Conservation (phyloP, 2,329 filamentous ascomycete species). For the Zymoseptoria passerinii region DNA sequence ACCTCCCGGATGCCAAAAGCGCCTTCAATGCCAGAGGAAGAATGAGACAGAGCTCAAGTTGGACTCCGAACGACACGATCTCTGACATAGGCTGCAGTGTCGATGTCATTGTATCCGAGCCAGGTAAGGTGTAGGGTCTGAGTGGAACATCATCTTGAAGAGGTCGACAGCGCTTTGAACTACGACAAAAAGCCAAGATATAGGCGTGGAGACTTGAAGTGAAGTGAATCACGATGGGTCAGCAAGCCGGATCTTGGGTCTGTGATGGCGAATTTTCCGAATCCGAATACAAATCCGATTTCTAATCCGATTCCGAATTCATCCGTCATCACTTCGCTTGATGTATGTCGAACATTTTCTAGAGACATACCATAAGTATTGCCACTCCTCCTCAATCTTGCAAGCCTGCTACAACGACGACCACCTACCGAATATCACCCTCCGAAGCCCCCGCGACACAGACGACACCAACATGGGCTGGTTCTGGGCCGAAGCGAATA, state of each 20-base stretch:
- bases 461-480: constrained; percentile 49
- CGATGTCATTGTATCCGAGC: neutral
- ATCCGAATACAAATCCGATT: neutral
- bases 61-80: too few species aligned
- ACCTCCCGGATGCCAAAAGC: too few species aligned
- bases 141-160: neutral
- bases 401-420: neutral
- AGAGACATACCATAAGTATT: neutral
- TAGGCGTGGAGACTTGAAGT: neutral
- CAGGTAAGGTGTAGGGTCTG: neutral
- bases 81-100: too few species aligned
- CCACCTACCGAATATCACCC: neutral
- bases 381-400: neutral
- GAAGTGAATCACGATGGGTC: neutral
- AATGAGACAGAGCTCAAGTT: too few species aligned
- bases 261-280: neutral
- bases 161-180: neutral
- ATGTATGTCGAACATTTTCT: neutral
- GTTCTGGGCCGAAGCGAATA: constrained; percentile 57
- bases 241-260: neutral
- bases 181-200: neutral
- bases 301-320: neutral
- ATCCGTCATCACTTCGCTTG: neutral
- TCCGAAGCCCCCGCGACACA: neutral
- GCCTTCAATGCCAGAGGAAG: too few species aligned